Evolutionary conservation across 2,329 filamentous ascomycete species (phyloP).

Genomic region (Thielaviopsis populi): DNA sequence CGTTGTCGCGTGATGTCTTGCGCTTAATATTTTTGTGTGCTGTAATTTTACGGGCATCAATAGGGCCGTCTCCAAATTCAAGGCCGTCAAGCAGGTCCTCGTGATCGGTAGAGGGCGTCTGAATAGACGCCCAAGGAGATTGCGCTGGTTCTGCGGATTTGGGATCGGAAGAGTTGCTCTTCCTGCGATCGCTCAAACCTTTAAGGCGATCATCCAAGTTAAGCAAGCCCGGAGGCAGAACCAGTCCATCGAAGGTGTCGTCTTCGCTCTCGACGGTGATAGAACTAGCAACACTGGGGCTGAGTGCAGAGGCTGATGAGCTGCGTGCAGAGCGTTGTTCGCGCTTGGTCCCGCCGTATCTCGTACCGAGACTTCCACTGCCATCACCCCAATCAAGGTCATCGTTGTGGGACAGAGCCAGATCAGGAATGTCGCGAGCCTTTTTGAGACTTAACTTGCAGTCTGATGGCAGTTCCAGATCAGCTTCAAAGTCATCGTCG

Average conservation of each 20-base stretch:
- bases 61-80: conserved; percentile 70
- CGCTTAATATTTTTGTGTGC: conserved; percentile 85
- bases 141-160: not conserved
- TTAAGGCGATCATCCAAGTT: conserved; percentile 55
- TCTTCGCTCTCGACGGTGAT: conserved; percentile 88
- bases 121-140: conserved; percentile 17
- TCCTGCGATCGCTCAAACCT: conserved; percentile 53
- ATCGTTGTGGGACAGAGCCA: conserved; percentile 42
- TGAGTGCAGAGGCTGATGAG: conserved; percentile 77
- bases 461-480: conserved; percentile 55
- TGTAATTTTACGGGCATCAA: conserved; percentile 63
- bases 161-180: conserved; percentile 40
- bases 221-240: conserved; percentile 69
- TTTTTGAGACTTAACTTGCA: conserved; percentile 51
- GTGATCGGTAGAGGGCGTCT: conserved; percentile 30
- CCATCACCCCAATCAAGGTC: conserved; percentile 92
- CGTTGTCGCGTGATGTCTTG: conserved; percentile 54
- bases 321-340: conserved; percentile 68
- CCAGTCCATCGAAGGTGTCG: conserved; percentile 76
- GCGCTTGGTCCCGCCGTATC: conserved; percentile 72
- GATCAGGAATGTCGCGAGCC: conserved; percentile 43
- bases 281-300: conserved; percentile 82
- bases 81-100: conserved; percentile 80
- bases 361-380: conserved; percentile 79
- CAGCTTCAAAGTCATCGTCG: conserved; percentile 56